phyloP scores from a whole-genome alignment of 768 basidiomycete genomes.

The Bullera alba region DNA sequence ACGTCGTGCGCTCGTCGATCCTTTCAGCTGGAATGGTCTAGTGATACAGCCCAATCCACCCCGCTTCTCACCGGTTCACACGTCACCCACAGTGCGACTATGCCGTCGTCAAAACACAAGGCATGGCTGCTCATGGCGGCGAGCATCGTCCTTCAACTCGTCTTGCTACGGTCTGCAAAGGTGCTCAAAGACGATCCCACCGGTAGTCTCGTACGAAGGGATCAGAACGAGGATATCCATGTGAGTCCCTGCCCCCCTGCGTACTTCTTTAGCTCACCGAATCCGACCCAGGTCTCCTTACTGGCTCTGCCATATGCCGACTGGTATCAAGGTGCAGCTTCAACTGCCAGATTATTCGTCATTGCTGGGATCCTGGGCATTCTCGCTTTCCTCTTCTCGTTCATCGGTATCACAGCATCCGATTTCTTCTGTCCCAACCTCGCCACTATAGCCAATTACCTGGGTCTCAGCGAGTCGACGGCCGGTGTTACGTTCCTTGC shows the following conservation, averaged over 20 bases:
- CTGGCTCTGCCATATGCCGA: conserved; percentile 17
- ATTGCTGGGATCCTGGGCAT: conserved; percentile 9
- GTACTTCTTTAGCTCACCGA: not conserved
- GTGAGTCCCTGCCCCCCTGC: not conserved
- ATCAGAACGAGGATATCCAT: not conserved
- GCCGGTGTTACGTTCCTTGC: conserved; percentile 96
- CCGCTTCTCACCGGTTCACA: not conserved
- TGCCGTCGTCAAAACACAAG: conserved; percentile 3
- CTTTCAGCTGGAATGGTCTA: too few species aligned
- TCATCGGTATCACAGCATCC: conserved; percentile 85
- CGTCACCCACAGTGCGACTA: not conserved
- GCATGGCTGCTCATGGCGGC: conserved; percentile 34
- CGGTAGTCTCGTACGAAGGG: not conserved
- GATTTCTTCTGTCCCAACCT: conserved; percentile 98
- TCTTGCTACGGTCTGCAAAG: conserved; percentile 4
- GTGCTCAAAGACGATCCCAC: conserved; percentile 5
- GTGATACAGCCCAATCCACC: too few species aligned
- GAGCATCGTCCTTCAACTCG: conserved; percentile 21
- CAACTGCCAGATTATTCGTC: conserved; percentile 10
- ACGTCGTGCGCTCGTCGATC: too few species aligned
- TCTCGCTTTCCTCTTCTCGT: conserved; percentile 77
- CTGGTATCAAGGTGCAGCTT: conserved; percentile 13
- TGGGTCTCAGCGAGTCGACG: conserved; percentile 84
- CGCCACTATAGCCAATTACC: conserved; percentile 72
- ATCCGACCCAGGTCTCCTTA: not conserved